These are phyloP conservation scores for Aspergillus ostianus DNA, from an alignment of 495 filamentous ascomycete species.

Conservation along the genomic window DNA sequence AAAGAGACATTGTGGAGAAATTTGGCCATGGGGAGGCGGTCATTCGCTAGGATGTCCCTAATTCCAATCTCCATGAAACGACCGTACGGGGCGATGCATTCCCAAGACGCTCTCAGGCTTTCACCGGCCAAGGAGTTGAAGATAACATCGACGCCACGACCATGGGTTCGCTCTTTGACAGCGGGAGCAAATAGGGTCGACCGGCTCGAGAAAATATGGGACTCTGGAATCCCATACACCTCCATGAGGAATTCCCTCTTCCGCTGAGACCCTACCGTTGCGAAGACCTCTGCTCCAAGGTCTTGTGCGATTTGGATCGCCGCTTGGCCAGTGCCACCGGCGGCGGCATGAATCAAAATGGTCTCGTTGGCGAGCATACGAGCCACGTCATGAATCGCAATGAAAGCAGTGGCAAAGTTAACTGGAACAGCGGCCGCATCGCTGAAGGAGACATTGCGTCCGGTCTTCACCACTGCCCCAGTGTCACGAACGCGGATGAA, in stretches of 20 bases:
- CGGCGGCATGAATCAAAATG: constrained; percentile 43
- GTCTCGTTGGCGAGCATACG: constrained; percentile 26
- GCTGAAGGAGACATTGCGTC: constrained; percentile 17
- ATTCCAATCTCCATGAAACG: constrained; percentile 60
- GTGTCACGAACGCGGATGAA: constrained; percentile 15
- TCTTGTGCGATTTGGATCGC: constrained; percentile 58
- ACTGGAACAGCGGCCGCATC: constrained; percentile 31
- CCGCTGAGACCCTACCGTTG: constrained; percentile 56
- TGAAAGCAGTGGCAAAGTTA: constrained; percentile 55
- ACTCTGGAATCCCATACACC: constrained; percentile 41
- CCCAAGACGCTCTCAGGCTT: constrained; percentile 38
- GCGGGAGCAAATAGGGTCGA: constrained; percentile 47
- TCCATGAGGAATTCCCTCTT: constrained; percentile 57
- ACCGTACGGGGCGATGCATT: constrained; percentile 53
- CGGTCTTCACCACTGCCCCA: constrained; percentile 17
- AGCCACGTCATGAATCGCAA: constrained; percentile 46
- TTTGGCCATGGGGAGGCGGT: constrained; percentile 33
- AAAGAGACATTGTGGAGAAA: constrained; percentile 36
- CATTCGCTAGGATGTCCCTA: constrained; percentile 40
- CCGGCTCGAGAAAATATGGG: constrained; percentile 44
- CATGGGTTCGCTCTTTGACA: constrained; percentile 47
- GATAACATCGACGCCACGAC: constrained; percentile 61
- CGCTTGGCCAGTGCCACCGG: constrained; percentile 62
- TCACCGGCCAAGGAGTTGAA: constrained; percentile 56
- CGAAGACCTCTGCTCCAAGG: constrained; percentile 57